Evolutionary conservation across 768 basidiomycete genomes (phyloP), one percentile per base, ranked within the genome.

Genomic region (Psilocybe azurescens): DNA sequence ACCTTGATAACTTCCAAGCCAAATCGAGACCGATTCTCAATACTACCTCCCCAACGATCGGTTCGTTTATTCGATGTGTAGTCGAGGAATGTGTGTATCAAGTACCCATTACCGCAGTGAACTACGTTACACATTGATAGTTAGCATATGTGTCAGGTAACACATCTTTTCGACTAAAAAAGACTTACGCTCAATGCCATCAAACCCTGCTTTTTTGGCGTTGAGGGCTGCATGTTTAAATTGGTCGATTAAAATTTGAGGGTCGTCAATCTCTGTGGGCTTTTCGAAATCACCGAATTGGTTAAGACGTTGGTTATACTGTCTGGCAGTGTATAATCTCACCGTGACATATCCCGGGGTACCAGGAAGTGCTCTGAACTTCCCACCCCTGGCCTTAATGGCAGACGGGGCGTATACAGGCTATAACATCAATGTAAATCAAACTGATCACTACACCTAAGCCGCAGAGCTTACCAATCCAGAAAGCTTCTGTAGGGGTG

Each of bases 41-140:
- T 60, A 47, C 80, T 81, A 9, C 88, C 89, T 9, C 88, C 88
- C 77, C 83, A 90, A 58, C 79, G 69, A 73, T 87, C 87, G 10
- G 80, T 84, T 28, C 86, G 80, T 41, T 67, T 63, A 56, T 87
- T 87, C 16, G 80, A 71, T 2, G 68, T 75, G 44, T 66, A 70
- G 61, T 86, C 82, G 16, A 85, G 71, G 76, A 87, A 86, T 58
- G 86, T 83, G 58, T 79, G 71, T 32, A 81, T 56, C 8, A 83
- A 70, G 60, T 80, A 81, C 0, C 83, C 82, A 53, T 74, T 75
- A 14, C 80, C 79, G 8, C 77, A 76, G 50, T 79, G 79, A 67
- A 86, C 71, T 82, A 51, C 1, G 2, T 8, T 28, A 47, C 5
- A 18, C 14, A 39, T 13, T 3, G 9, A n/a, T 13, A 49, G 20